Base-by-base conservation (phyloP, 2,329 filamentous ascomycete genomes). In the Leptosphaerulina australis region DNA sequence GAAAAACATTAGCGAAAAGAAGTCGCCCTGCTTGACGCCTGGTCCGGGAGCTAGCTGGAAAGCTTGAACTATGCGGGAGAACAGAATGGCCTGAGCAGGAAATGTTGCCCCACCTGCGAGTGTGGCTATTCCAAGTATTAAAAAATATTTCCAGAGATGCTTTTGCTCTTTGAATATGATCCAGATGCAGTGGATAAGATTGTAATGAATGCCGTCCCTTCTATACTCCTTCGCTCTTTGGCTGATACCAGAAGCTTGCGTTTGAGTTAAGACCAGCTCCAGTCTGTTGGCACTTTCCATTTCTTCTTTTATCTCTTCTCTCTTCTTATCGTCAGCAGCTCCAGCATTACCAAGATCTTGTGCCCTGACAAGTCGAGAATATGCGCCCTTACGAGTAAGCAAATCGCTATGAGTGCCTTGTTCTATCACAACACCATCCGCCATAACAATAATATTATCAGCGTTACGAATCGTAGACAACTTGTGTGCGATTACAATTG, bases 361-460 rank as follows among this genome's bases (percentile, higher is more conserved):
- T 12, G 77, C 74, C 15, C 67, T 68, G 3, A 82, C 79, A 10
- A 99, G 83, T 46, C 86, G 88, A 72, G 83, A 88, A 73, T 97
- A 99, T 6, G 91, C 88, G n/a, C 85, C 87, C 55, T 83, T 77
- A 51, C 75, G 80, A 60, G 86, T 84, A 1, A 97, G 76, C 8
- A 99, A 81, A 10, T 88, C 79, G 50, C 92, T 83, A 68, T 97
- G 93, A 0, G 84, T 91, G 38, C 94, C 94, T 74, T 97, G 91
- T 73, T 99, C 94, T 11, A 96, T 80, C 46, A 99, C 93, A 15
- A 79, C 76, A 6, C 93, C 93, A 50, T 85, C 73, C 8, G 86
- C 81, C 86, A 99, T 92, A 59, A 97, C 92, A 15, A 96, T 90
- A 62, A 99, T 97, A 66, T 96, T 97, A 72, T 97, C 88, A 0